Evolutionary conservation across 805 yeast species (phyloP), one percentile per base, ranked within the genome.

Genomic region (Soucietia sequanensis): DNA sequence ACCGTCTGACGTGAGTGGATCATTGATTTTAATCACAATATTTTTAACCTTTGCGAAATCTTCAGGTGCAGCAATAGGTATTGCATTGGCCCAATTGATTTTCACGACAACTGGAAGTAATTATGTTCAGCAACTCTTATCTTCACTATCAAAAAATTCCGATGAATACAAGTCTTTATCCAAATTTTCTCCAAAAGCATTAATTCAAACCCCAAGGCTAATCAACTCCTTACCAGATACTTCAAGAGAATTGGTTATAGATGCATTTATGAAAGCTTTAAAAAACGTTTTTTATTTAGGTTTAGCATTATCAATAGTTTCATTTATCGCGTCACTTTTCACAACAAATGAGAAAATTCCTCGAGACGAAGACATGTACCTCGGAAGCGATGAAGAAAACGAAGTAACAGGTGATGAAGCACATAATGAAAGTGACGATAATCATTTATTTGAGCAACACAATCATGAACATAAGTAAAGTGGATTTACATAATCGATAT

Each of bases 341-440:
- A 56, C 65, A 31, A 68, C 79, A 9, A 67, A 65, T 44, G 56
- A 59, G 30, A 60, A 56, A 35, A 47, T 74, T 17, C 80, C 80
- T 1, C 56, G 50, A 29, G 50, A 54, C 26, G 35, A 39, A n/a
- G 48, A 55, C 23, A 40, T 53, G 24, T 39, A 38, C 12, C 39
- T 14, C 19, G 36, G 42, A 27, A 38, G 32, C 7, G 46, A 47
- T 28, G 40, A 28, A 5, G 33, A 23, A 11, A 31, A 21, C 19
- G 38, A 35, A 30, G 15, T 15, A 8, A 21, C 23, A 11, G 23
- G 11, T 9, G 23, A 11, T 21, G 23, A 21, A 11, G n/a, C n/a
- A n/a, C n/a, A n/a, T n/a, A n/a, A n/a, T n/a, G n/a, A n/a, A n/a
- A n/a, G n/a, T n/a, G n/a, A n/a, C n/a, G n/a, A n/a, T n/a, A n/a